Evolutionary conservation across 306 rosid species (phyloP), one percentile per base, ranked within the genome.

Genomic region (Fagus crenata): DNA sequence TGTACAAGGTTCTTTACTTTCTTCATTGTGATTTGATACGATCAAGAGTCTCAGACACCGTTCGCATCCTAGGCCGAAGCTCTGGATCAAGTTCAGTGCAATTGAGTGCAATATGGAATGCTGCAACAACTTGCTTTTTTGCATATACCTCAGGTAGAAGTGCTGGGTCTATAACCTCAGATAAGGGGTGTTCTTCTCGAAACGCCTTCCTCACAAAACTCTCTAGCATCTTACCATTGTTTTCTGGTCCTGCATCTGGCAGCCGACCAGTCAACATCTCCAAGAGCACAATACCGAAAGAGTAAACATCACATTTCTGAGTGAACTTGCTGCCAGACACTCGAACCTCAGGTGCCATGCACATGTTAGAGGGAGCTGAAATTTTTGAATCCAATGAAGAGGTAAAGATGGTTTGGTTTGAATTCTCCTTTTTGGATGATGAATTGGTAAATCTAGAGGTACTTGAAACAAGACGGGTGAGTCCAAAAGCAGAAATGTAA

Each of bases 61-160:
- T 86, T 82, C 85, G 82, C 93, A 89, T 92, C 83, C 90, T 82
- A 1, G 96, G 96, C n/a, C 96, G 90, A 73, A 90, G 42, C 78
- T 92, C 93, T 0, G 92, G 89, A 74, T 92, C 96, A 2, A 67
- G 59, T 79, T 90, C 97, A 4, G 96, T 92, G 85, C 93, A 90
- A 72, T 84, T 90, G 2, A 93, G 85, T 31, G 96, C 96, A 76
- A 90, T 73, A 56, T 93, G 93, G 75, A 93, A 88, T 4, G 84
- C 83, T 43, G 88, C 85, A 76, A 86, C 77, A 9, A 90, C 91
- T 81, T 90, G 93, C 71, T 88, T 90, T 81, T 87, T 93, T 8
- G 96, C 92, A 74, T 86, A 49, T 55, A 85, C 85, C 84, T 89
- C 89, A 0, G 81, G 89, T 42, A 89, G 76, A 76, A 93, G 89